phyloP scores from a whole-genome alignment of 2,329 filamentous ascomycete species.

The Metarhizium anisopliae region DNA sequence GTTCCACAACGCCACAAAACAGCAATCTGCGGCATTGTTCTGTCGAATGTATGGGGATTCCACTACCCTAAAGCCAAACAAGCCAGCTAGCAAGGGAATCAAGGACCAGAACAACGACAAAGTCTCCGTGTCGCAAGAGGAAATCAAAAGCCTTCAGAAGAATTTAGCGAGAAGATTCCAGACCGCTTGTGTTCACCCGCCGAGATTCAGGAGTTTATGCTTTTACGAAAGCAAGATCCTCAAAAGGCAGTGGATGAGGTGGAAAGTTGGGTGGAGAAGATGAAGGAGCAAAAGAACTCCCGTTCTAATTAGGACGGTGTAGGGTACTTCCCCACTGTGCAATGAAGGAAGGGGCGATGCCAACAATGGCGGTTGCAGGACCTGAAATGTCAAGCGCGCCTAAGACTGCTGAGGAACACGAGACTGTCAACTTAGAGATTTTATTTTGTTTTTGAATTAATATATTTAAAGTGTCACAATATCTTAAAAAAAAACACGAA shows the following conservation, averaged over 20 bases:
- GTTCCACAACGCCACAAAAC: slow-evolving; percentile 48
- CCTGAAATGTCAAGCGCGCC: no score
- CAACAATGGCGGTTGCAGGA: no score
- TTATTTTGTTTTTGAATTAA: no score
- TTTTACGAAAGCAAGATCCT: slow-evolving; percentile 53
- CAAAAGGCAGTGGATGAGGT: slow-evolving; percentile 44
- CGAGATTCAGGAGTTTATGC: slow-evolving; percentile 55
- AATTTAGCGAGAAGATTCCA: slow-evolving; percentile 46
- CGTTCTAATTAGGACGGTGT: slow-evolving; percentile 40
- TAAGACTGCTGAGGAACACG: no score
- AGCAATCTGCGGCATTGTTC: slow-evolving; percentile 50
- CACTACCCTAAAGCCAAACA: neutral
- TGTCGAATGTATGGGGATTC: slow-evolving; percentile 47
- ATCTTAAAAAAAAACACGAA: no score
- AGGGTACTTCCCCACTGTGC: slow-evolving; percentile 13
- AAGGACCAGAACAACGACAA: neutral
- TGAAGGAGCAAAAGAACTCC: slow-evolving; percentile 39
- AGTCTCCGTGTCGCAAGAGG: slow-evolving; percentile 12
- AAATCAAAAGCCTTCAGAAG: slow-evolving; percentile 34
- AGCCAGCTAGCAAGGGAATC: neutral
- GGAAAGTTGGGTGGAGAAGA: slow-evolving; percentile 42
- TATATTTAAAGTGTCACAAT: no score
- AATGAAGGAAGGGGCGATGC: neutral
- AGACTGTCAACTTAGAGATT: no score
- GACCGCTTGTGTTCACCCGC: slow-evolving; percentile 46